Base-by-base conservation (phyloP, 164 flowering plant genomes). In the Liriodendron chinense region DNA sequence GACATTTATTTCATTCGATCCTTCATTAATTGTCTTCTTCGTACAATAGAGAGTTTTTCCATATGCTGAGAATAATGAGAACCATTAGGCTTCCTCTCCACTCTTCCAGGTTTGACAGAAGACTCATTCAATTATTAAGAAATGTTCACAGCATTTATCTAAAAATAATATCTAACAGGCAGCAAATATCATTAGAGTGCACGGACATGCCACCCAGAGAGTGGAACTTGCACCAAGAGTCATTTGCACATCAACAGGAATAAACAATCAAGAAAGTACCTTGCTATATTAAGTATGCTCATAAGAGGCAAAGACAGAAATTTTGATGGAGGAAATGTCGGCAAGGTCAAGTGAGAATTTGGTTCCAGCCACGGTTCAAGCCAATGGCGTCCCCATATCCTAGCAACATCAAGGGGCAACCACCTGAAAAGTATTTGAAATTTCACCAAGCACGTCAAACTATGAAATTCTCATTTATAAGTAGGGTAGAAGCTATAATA, bases 341-440 rank as follows among this genome's bases (percentile, higher is more conserved):
- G 98, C 72, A 91, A 70, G 21, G 70, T 69, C 53, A 82, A 62
- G 61, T 86, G 89, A 66, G 97, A 96, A 85, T 85, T 88, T 43
- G 98, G 94, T 53, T 89, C 69, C 73, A 96, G 82, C 81, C 90
- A 77, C 10, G 93, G 92, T 79, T 94, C 99, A 77, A 96, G 93
- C 96, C 98, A 94, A 84, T 89, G 97, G 9, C 98, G 96, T 3
- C 96, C 94, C 98, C 98, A 94, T 89, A 94, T 90, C 74, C 90
- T 87, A 13, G 98, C 98, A 85, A 96, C 91, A 83, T 96, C 97
- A 75, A 86, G 80, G 71, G 99, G 99, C 59, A 96, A 87, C 99
- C 99, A 94, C 82, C 98, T 96, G 87, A 73, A 26, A 82, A 47
- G 73, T n/a, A 28, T 24, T 16, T 28, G 22, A 20, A 67, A 25